Base-by-base conservation (phyloP, 352 stramenopile genomes). In the Pythium rhizo-oryzae region DNA sequence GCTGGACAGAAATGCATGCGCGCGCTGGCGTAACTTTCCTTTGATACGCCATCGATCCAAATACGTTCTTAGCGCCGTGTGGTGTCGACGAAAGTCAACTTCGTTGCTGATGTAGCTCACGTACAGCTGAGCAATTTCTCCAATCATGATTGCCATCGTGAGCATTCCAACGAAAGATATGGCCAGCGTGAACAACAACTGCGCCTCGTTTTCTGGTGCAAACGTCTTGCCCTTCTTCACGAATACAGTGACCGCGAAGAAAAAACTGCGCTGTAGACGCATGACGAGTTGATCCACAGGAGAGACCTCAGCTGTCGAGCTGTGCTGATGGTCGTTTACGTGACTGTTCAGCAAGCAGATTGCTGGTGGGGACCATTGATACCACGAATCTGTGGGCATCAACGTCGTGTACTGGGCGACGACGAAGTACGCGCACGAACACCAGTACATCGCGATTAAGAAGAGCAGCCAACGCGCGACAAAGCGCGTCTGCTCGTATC, bases 131-230 rank as follows among this genome's bases (percentile, higher is more conserved):
- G 81, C 81, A 49, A 91, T 79, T 58, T 91, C 80, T 8, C 82
- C 80, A 46, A 92, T 91, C 80, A 92, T 91, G 15, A 90, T 69
- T 19, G 79, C 80, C 84, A 89, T 92, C 46, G 83, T 70, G 23
- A 92, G 74, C 57, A 89, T 76, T 0, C 84, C 81, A 16, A 61
- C 46, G 53, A 75, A 74, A 52, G 59, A 73, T 12, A 73, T 59
- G 1, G 47, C 25, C 18, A 78, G 52, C 6, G 43, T 65, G 33
- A 78, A 78, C 1, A 70, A 41, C 57, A 70, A 21, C 62, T 53
- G 24, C 25, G 33, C 8, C 46, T 65, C 19, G 46, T 52, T 25
- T 16, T 62, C 13, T 73, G 71, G 71, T 2, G 52, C 46, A 23
- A 78, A 72, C 8, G 71, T 78, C 25, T 59, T 62, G 4, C 67